These are phyloP conservation scores for Symbiodinium pilosum DNA, from an alignment of 73 alveolate species.

Conservation along the genomic window DNA sequence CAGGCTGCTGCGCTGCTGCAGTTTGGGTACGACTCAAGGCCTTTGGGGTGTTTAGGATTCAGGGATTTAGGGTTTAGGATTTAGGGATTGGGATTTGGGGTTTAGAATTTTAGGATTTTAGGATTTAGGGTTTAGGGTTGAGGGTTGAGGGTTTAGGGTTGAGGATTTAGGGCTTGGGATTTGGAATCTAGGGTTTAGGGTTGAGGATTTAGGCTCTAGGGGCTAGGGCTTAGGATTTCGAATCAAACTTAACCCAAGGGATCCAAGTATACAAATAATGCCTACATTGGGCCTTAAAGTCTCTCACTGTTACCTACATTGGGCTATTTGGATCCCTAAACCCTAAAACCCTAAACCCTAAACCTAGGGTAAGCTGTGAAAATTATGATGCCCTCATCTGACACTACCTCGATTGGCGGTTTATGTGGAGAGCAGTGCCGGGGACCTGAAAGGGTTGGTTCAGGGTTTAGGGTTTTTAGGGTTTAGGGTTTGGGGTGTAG, in stretches of 20 bases:
- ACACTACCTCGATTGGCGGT: not conserved
- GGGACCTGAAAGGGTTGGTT: constrained; percentile 19
- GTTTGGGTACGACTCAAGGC: not conserved
- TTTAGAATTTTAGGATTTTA: not conserved
- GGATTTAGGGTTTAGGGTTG: not conserved
- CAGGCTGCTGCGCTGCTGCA: not conserved
- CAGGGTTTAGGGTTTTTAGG: too few species aligned
- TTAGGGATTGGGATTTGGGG: not conserved
- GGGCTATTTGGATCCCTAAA: not conserved
- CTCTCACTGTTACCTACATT: too few species aligned
- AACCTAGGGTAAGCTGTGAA: too few species aligned
- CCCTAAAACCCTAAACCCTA: not conserved
- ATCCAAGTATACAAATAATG: not conserved
- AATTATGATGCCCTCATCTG: too few species aligned
- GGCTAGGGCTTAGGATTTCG: not conserved
- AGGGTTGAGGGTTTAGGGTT: not conserved
- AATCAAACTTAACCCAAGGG: not conserved
- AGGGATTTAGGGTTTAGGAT: not conserved
- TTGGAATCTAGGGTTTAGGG: not conserved
- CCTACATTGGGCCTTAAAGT: not conserved
- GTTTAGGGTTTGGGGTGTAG: too few species aligned
- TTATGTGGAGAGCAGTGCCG: not conserved
- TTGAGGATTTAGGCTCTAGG: not conserved
- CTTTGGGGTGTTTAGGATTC: not conserved
- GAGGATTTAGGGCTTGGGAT: not conserved